Conservation (phyloP, 192 early-diverging fungal genomes). For the Coemansia sp. region DNA sequence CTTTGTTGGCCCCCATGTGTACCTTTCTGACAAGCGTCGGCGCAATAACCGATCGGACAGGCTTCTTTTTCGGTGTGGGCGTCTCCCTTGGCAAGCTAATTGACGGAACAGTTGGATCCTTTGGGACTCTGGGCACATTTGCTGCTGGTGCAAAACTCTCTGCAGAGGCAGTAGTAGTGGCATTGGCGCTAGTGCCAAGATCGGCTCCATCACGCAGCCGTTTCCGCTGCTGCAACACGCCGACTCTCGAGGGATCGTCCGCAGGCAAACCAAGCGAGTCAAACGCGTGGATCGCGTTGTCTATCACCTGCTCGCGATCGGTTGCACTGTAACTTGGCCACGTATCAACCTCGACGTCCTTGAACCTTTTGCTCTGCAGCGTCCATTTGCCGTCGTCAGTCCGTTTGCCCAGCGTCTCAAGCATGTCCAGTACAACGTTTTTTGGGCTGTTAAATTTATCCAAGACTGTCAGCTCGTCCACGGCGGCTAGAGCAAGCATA, state of each 20-base stretch:
- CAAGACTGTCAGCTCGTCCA: conserved; percentile 18
- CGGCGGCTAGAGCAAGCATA: conserved; percentile 26
- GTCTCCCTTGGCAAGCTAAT: conserved; percentile 16
- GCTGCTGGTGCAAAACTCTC: background rate
- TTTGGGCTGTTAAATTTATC: conserved; percentile 23
- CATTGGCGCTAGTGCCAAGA: background rate
- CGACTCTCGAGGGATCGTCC: conserved; percentile 56
- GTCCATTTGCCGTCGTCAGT: conserved; percentile 39
- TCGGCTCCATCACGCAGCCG: conserved; percentile 6
- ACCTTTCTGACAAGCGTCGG: conserved; percentile 29
- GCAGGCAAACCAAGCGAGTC: conserved; percentile 52
- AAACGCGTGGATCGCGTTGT: conserved; percentile 57
- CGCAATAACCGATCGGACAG: conserved; percentile 32
- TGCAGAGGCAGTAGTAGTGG: background rate
- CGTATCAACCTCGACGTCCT: conserved; percentile 55
- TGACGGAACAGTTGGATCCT: conserved; percentile 8
- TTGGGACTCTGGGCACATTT: background rate
- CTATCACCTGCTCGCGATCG: conserved; percentile 40
- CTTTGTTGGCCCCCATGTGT: conserved; percentile 8
- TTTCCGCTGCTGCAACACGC: conserved; percentile 12
- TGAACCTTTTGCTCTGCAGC: conserved; percentile 54
- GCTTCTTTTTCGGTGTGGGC: conserved; percentile 35
- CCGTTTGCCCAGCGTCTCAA: conserved; percentile 21
- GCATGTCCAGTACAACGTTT: conserved; percentile 19
- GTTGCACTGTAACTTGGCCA: conserved; percentile 57